Percentiles rank a stretch among this genome's conserved stretches.
phyloP scores from a whole-genome alignment of 2,329 filamentous ascomycete species.

The Calonectria pseudoreteaudii region DNA sequence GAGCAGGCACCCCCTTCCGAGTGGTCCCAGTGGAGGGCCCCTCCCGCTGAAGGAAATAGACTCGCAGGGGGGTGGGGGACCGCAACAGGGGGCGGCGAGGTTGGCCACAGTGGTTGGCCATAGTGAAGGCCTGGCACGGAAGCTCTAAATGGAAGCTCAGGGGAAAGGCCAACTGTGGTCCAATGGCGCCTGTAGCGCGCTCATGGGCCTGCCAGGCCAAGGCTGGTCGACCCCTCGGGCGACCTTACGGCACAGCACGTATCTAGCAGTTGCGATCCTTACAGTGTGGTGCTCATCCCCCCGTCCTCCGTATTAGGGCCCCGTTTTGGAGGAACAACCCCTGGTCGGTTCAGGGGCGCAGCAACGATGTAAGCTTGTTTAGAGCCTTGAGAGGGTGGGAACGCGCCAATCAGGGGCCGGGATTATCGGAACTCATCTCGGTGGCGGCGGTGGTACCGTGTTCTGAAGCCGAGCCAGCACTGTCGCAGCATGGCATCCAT shows the following conservation, averaged over 20 bases:
- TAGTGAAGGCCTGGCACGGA: not conserved
- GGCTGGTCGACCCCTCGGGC: not conserved
- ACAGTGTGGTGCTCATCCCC: not conserved
- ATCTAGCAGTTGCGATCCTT: not conserved
- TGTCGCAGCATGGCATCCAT: too few relatives aligned
- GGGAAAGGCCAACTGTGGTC: slow-evolving; percentile 4
- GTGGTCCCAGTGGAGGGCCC: slow-evolving; percentile 7
- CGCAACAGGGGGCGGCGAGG: not conserved
- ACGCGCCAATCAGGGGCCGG: slow-evolving; percentile 34
- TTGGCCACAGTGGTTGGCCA: slow-evolving; percentile 1
- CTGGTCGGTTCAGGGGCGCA: slow-evolving; percentile 34
- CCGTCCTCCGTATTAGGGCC: not conserved
- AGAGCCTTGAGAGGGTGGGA: slow-evolving; percentile 25
- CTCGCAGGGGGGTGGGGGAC: not conserved
- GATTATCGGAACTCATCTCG: slow-evolving; percentile 39
- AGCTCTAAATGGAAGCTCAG: slow-evolving; percentile 12
- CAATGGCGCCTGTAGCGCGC: slow-evolving; percentile 13
- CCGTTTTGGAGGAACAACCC: slow-evolving; percentile 8
- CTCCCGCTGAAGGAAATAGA: slow-evolving; percentile 21
- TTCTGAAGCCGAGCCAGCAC: slow-evolving; percentile 30
- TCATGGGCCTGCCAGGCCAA: not conserved
- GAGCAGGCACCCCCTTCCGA: slow-evolving; percentile 7
- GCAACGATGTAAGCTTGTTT: slow-evolving; percentile 43
- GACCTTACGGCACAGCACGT: slow-evolving; percentile 4
- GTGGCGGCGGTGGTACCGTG: slow-evolving; percentile 42